phyloP scores from a whole-genome alignment of 371 early-diverging fungal genomes.

The Massospora cicadina region DNA sequence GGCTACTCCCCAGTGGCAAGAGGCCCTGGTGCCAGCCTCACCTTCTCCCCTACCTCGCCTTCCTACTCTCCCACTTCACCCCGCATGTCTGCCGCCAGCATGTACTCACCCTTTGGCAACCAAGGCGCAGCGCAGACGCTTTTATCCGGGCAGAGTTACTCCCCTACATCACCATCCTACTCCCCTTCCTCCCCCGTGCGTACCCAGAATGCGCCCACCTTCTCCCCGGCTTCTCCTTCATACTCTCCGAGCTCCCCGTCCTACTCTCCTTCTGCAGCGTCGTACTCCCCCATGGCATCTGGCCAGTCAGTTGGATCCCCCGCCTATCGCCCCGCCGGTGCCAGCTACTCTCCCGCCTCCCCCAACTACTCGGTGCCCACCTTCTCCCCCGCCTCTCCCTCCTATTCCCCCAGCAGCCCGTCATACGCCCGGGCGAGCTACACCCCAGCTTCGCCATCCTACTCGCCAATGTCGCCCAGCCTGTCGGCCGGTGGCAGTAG shows the following conservation, averaged over 20 bases:
- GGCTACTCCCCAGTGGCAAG: slow-evolving; percentile 57
- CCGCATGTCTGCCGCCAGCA: background rate
- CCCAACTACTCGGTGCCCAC: slow-evolving; percentile 60
- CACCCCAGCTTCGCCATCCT: slow-evolving; percentile 40
- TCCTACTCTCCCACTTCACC: slow-evolving; percentile 40
- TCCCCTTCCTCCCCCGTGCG: slow-evolving; percentile 40
- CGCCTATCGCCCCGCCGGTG: slow-evolving; percentile 53
- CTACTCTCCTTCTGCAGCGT: background rate
- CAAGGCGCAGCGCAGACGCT: slow-evolving; percentile 20
- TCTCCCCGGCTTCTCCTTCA: slow-evolving; percentile 14
- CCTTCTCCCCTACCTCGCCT: slow-evolving; percentile 34
- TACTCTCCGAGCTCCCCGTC: background rate
- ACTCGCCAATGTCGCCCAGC: slow-evolving; percentile 25
- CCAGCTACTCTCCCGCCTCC: slow-evolving; percentile 38
- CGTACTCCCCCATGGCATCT: slow-evolving; percentile 42
- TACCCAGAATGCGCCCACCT: slow-evolving; percentile 38
- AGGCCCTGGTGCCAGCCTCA: slow-evolving; percentile 27
- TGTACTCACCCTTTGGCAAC: slow-evolving; percentile 40
- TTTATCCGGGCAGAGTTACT: slow-evolving; percentile 20
- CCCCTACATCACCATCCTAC: slow-evolving; percentile 52
- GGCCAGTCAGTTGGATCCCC: no score
- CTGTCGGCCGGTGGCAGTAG: slow-evolving; percentile 24
- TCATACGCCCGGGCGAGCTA: slow-evolving; percentile 28
- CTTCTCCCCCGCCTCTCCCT: slow-evolving; percentile 44
- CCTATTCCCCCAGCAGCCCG: slow-evolving; percentile 60